phyloP scores from a whole-genome alignment of 768 basidiomycete genomes.

The Naganishia randhawae region DNA sequence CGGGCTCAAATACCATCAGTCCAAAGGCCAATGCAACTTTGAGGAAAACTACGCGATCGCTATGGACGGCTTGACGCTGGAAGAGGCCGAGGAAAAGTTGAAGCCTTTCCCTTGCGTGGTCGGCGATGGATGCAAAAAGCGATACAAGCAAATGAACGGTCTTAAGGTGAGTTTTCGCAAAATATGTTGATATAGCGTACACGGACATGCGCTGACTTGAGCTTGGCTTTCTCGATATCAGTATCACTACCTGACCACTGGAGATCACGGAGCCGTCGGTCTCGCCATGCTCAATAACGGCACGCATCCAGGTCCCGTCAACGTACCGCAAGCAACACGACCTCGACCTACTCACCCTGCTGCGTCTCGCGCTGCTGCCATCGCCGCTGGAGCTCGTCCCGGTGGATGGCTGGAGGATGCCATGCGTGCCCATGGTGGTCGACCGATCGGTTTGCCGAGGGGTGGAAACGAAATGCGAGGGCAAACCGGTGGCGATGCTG shows the following conservation, averaged over 20 bases:
- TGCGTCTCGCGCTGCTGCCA: conserved; percentile 19
- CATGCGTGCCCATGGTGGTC: conserved; percentile 23
- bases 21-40: conserved; percentile 88
- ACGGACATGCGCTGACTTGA: conserved; percentile 47
- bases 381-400: conserved; percentile 13
- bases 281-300: conserved; percentile 69
- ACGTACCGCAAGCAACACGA: conserved; percentile 14
- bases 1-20: conserved; percentile 89
- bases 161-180: conserved; percentile 51
- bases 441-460: conserved; percentile 28
- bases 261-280: conserved; percentile 88
- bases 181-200: conserved; percentile 9
- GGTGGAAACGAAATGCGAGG: conserved; percentile 24
- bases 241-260: conserved; percentile 95
- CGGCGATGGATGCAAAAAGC: conserved; percentile 59
- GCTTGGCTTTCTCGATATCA: conserved; percentile 36
- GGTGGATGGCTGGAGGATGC: conserved; percentile 32
- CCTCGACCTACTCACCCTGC: conserved; percentile 23
- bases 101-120: conserved; percentile 87
- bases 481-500: conserved; percentile 28
- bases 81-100: conserved; percentile 76
- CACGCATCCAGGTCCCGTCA: conserved; percentile 49
- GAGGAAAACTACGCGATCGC: conserved; percentile 74
- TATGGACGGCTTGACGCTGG: conserved; percentile 56
- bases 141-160: conserved; percentile 99